Conservation (phyloP, 2,329 filamentous ascomycete genomes). For the Epichloe amarillans region DNA sequence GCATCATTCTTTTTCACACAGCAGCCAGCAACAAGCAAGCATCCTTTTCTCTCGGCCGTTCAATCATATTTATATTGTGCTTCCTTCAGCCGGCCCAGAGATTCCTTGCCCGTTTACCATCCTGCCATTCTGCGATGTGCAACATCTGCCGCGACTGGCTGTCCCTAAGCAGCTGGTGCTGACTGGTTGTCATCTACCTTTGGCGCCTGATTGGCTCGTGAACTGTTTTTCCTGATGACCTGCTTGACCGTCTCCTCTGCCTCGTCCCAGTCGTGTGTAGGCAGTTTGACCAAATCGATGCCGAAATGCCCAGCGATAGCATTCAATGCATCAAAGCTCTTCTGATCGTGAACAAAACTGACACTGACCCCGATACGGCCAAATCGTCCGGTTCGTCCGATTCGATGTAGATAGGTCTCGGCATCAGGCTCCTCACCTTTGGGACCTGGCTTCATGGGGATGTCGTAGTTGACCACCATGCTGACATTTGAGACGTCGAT, state of each 20-base stretch:
- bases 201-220: constrained; percentile 40
- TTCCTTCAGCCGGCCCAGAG: neutral
- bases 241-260: constrained; percentile 73
- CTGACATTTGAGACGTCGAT: constrained; percentile 87
- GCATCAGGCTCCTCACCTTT: constrained; percentile 75
- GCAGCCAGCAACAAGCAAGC: neutral
- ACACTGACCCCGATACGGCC: constrained; percentile 93
- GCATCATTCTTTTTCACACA: constrained; percentile 3
- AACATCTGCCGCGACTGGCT: constrained; percentile 8
- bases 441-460: constrained; percentile 46
- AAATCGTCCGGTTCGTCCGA: constrained; percentile 92
- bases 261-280: constrained; percentile 80
- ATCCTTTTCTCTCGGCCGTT: neutral
- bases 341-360: constrained; percentile 80
- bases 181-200: constrained; percentile 26
- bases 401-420: constrained; percentile 95
- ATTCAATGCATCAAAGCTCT: constrained; percentile 66
- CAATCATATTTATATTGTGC: neutral
- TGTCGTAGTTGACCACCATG: constrained; percentile 97
- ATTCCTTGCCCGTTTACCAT: neutral
- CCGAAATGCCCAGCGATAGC: constrained; percentile 70
- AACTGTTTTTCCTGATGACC: constrained; percentile 57
- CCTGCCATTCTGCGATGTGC: neutral
- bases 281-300: constrained; percentile 68
- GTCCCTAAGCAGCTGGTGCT: constrained; percentile 16